These are phyloP conservation scores for Rhododendron simsii DNA, from an alignment of 148 eudicot genomes.

Conservation along the genomic window DNA sequence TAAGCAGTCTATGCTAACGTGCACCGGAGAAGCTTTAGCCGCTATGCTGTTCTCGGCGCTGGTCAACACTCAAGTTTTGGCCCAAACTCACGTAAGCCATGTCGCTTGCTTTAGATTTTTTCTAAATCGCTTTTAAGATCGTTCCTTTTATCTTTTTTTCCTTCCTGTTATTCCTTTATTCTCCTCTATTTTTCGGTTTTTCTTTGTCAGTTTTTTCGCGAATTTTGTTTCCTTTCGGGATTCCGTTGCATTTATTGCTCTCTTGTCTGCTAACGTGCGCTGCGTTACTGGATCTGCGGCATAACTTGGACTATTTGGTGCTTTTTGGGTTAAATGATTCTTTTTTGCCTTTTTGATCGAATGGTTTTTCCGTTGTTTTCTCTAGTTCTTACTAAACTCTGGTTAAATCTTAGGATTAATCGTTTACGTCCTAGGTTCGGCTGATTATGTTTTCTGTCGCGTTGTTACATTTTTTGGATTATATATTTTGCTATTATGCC, in stretches of 20 bases:
- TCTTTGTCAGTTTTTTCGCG: not conserved
- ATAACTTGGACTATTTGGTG: not conserved
- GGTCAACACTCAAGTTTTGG: not conserved
- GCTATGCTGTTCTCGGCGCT: slow-evolving; percentile 4
- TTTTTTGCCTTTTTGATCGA: not conserved
- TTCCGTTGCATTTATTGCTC: not conserved
- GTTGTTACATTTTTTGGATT: not conserved
- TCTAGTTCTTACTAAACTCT: not conserved
- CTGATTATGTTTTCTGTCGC: not conserved
- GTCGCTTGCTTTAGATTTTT: not conserved
- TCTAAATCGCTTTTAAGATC: not conserved
- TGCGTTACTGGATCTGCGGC: not conserved
- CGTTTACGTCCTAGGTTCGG: not conserved
- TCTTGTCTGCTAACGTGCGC: not conserved
- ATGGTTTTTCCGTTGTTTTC: not conserved
- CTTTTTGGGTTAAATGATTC: not conserved
- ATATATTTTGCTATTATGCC: not conserved
- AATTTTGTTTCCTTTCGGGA: not conserved
- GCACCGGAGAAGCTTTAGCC: slow-evolving; percentile 6
- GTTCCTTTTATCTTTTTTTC: not conserved
- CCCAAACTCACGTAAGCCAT: slow-evolving; percentile 5
- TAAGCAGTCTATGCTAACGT: slow-evolving; percentile 4
- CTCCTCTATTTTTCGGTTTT: not conserved
- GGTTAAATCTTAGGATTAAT: no score
- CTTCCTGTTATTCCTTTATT: not conserved